Percentiles rank a stretch among this genome's conserved stretches.
phyloP scores from a whole-genome alignment of 129 eudicot genomes.

The Helichrysum umbraculigerum region DNA sequence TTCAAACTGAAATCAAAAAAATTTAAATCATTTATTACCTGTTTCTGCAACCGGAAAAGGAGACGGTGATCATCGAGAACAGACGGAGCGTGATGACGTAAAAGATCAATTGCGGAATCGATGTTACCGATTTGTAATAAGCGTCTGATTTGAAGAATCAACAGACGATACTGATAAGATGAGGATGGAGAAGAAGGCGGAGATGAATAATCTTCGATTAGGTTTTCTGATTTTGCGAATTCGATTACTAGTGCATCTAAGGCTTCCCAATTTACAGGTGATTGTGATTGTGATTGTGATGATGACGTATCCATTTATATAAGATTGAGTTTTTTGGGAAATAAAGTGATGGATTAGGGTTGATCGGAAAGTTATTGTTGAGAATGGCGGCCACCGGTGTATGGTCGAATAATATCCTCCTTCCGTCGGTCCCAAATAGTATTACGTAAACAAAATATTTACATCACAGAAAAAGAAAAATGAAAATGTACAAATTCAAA shows the following conservation, averaged over 20 bases:
- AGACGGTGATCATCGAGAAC: slow-evolving; percentile 87
- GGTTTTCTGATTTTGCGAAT: slow-evolving; percentile 84
- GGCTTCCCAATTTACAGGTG: slow-evolving; percentile 93
- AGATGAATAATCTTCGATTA: slow-evolving; percentile 59
- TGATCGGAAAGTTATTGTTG: slow-evolving; percentile 25
- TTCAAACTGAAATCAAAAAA: background rate
- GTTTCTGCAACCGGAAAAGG: slow-evolving; percentile 86
- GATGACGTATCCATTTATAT: slow-evolving; percentile 55
- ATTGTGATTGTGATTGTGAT: slow-evolving; percentile 19
- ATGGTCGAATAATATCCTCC: slow-evolving; percentile 28
- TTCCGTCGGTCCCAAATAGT: background rate
- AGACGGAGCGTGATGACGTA: slow-evolving; percentile 63
- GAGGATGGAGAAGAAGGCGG: slow-evolving; percentile 42
- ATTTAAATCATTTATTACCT: slow-evolving; percentile 39
- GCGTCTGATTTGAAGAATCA: slow-evolving; percentile 75
- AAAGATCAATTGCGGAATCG: slow-evolving; percentile 76
- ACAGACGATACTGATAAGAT: slow-evolving; percentile 57
- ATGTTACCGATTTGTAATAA: slow-evolving; percentile 63
- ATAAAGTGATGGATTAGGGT: background rate
- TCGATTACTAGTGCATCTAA: slow-evolving; percentile 87
- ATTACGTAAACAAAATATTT: background rate
- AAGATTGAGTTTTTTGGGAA: background rate
- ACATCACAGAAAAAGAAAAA: no score
- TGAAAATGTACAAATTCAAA: no score
- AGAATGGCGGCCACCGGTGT: slow-evolving; percentile 40